These are phyloP conservation scores for Dryas drummondii DNA, from an alignment of 306 rosid genomes.

Conservation along the genomic window DNA sequence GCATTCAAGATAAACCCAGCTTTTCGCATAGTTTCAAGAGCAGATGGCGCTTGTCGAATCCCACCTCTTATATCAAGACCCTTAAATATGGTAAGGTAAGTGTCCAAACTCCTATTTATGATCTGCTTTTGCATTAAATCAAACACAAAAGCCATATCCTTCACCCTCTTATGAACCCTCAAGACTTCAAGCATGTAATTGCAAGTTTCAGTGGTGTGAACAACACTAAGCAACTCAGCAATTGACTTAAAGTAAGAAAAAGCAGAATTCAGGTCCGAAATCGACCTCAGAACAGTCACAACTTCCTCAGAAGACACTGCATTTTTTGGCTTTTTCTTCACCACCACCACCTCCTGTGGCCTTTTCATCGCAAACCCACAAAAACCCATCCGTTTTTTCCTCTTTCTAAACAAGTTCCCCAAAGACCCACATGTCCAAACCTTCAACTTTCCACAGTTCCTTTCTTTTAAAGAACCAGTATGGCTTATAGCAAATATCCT, in stretches of 20 bases:
- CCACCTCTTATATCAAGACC: slow-evolving; percentile 77
- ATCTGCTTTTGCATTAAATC: slow-evolving; percentile 77
- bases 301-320: slow-evolving; percentile 66
- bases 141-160: slow-evolving; percentile 75
- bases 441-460: slow-evolving; percentile 42
- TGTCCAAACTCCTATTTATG: slow-evolving; percentile 54
- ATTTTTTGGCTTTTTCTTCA: slow-evolving; percentile 36
- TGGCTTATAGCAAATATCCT: slow-evolving; percentile 32
- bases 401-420: slow-evolving; percentile 43
- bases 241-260: slow-evolving; percentile 66
- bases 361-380: slow-evolving; percentile 39
- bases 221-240: slow-evolving; percentile 53
- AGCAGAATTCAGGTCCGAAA: slow-evolving; percentile 50
- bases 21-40: slow-evolving; percentile 62
- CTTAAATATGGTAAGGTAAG: slow-evolving; percentile 67
- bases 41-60: slow-evolving; percentile 58
- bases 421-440: slow-evolving; percentile 40
- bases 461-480: slow-evolving; percentile 35
- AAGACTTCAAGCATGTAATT: slow-evolving; percentile 85
- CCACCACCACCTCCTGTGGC: slow-evolving; percentile 36
- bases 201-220: slow-evolving; percentile 80
- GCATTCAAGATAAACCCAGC: slow-evolving; percentile 81
- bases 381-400: slow-evolving; percentile 40
- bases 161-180: slow-evolving; percentile 49
- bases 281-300: slow-evolving; percentile 55